Base-by-base conservation (phyloP, 1,139 yeast species). In the Saccharomycopsis hybrid region DNA sequence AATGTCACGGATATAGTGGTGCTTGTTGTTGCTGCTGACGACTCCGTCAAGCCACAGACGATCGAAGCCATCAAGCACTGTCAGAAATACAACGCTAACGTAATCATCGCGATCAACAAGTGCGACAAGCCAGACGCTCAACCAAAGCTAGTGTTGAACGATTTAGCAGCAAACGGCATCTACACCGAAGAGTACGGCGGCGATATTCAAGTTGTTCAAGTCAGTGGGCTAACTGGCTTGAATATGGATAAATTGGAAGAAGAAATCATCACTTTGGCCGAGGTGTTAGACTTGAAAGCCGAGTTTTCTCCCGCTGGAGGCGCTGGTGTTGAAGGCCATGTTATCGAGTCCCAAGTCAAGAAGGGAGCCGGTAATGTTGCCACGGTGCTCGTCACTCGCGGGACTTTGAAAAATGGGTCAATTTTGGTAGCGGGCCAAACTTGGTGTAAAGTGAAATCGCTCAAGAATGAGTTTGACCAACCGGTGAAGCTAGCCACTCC, bases 11-110 rank as follows among this genome's bases (percentile, higher is more conserved):
- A 92, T 70, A 84, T 92, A 52, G 88, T 92, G 39, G 78, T 92
- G 46, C 72, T 92, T 54, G 97, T 92, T 7, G 96, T 92, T n/a
- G 97, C 98, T 1, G 96, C 96, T 1, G 97, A 92, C 65, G 99
- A 92, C 66, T 86, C 96, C 0, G 95, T 94, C 28, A 92, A 85
- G 95, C 97, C 98, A 0, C 99, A 92, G 63, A 94, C 99, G 0
- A 75, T 82, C 42, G 99, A 92, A 65, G 97, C 98, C 1, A 88
- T 92, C 52, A 88, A 86, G 59, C 98, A 94, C 65, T 92, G 96
- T 8, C 83, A 85, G 58, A 80, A 78, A 49, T 81, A 92, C 0
- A 38, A 46, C 37, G 95, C 87, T 28, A 95, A 94, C 0, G 73
- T 90, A 57, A 83, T 92, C 54, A 95, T 92, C 2, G 97, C 97